A percentile compares a stretch with the other conserved stretches of the same genome.
Conservation (phyloP, 345 rosid genomes). For the Carallia brachiata region DNA sequence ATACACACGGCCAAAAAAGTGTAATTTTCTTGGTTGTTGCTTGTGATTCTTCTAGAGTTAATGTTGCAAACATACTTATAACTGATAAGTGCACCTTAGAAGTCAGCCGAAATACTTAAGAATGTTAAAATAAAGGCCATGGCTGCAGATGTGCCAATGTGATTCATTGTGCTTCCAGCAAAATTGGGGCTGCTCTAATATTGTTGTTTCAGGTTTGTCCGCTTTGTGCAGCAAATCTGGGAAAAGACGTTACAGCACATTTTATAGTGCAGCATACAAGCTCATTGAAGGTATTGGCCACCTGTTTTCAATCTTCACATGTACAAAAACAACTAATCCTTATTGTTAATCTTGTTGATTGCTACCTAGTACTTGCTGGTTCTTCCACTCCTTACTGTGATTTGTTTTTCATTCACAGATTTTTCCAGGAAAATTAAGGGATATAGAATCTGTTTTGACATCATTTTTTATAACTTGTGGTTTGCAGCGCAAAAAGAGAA, state of each 20-base stretch:
- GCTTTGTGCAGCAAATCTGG: conserved; percentile 60
- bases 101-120: neutral
- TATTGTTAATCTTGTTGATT: neutral
- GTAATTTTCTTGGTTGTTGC: neutral
- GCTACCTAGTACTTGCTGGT: neutral
- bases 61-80: neutral
- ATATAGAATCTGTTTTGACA: neutral
- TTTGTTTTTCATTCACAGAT: no score
- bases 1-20: neutral
- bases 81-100: neutral
- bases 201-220: conserved; percentile 55
- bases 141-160: neutral
- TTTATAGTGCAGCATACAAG: conserved; percentile 51
- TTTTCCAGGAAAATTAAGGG: neutral
- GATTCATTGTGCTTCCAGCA: neutral
- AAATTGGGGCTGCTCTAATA: neutral
- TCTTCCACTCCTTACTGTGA: neutral
- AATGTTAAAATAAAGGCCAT: neutral
- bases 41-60: neutral
- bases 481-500: conserved; percentile 49
- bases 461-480: conserved; percentile 4
- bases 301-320: conserved; percentile 6
- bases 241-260: conserved; percentile 53
- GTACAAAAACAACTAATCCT: neutral
- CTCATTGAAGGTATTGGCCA: conserved; percentile 43